Conservation (phyloP, 352 stramenopile genomes). For the Phytophthora chlamydospora region DNA sequence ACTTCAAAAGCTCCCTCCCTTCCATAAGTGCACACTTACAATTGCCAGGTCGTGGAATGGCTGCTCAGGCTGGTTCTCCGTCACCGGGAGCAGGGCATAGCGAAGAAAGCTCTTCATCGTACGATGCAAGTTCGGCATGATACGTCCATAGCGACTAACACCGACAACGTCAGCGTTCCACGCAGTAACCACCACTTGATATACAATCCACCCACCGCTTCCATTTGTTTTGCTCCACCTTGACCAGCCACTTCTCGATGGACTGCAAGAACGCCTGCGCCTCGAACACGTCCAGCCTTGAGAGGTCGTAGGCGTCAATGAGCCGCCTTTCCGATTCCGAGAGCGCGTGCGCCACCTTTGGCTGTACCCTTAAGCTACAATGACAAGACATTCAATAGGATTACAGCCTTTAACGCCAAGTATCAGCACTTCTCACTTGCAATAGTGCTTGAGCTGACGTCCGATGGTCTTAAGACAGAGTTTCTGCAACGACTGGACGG, state of each 20-base stretch:
- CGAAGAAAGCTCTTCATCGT: slow-evolving; percentile 24
- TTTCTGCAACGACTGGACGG: slow-evolving; percentile 35
- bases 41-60: slow-evolving; percentile 8
- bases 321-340: slow-evolving; percentile 29
- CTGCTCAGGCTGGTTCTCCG: neutral
- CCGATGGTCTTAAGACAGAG: slow-evolving; percentile 37
- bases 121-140: slow-evolving; percentile 10
- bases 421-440: slow-evolving; percentile 24
- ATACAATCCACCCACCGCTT: no score
- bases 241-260: slow-evolving; percentile 21
- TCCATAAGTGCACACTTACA: slow-evolving; percentile 8
- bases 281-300: slow-evolving; percentile 39
- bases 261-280: slow-evolving; percentile 26
- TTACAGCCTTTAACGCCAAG: no score
- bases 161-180: no score
- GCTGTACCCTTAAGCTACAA: slow-evolving; percentile 17
- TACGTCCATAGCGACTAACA: neutral
- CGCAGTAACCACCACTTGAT: no score
- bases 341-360: slow-evolving; percentile 9
- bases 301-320: slow-evolving; percentile 36
- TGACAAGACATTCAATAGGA: neutral
- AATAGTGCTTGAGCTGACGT: slow-evolving; percentile 37
- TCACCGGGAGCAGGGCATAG: slow-evolving; percentile 9
- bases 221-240: slow-evolving; percentile 10
- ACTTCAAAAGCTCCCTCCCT: neutral